Percentiles rank a stretch among this genome's conserved stretches.
Conservation (phyloP, 495 filamentous ascomycete genomes). For the Podospora appendiculata region DNA sequence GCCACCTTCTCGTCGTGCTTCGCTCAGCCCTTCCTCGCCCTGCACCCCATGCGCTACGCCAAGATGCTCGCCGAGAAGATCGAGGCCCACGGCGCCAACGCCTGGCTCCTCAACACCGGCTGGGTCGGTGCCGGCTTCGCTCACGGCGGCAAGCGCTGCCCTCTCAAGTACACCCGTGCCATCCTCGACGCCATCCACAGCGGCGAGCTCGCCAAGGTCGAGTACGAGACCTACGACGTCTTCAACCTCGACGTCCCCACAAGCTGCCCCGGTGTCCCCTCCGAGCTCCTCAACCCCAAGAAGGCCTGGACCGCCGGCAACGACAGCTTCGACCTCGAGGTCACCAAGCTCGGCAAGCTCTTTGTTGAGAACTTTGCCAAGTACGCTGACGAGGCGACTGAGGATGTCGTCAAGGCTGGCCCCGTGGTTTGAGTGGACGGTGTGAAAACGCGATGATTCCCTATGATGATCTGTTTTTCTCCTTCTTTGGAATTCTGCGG, state of each 20-base stretch:
- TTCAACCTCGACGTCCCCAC: slow-evolving; percentile 95
- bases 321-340: slow-evolving; percentile 74
- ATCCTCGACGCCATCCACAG: slow-evolving; percentile 98
- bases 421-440: slow-evolving; percentile 34
- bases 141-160: slow-evolving; percentile 96
- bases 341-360: slow-evolving; percentile 75
- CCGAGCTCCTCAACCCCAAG: slow-evolving; percentile 88
- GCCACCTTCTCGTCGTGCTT: slow-evolving; percentile 99
- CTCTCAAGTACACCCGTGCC: slow-evolving; percentile 96
- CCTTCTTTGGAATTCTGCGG: neutral
- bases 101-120: slow-evolving; percentile 97
- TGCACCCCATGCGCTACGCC: slow-evolving; percentile 99
- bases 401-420: slow-evolving; percentile 69
- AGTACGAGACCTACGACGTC: slow-evolving; percentile 91
- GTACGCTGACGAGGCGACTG: slow-evolving; percentile 79
- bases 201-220: slow-evolving; percentile 81
- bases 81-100: slow-evolving; percentile 86
- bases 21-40: slow-evolving; percentile 95
- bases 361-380: slow-evolving; percentile 98
- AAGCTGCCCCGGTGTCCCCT: slow-evolving; percentile 74
- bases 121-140: slow-evolving; percentile 96
- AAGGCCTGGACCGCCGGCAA: slow-evolving; percentile 78
- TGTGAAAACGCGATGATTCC: neutral
- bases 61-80: slow-evolving; percentile 98
- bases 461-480: neutral